Evolutionary conservation across 441 rosid species (phyloP).

Genomic region (Adansonia rubrostipa): DNA sequence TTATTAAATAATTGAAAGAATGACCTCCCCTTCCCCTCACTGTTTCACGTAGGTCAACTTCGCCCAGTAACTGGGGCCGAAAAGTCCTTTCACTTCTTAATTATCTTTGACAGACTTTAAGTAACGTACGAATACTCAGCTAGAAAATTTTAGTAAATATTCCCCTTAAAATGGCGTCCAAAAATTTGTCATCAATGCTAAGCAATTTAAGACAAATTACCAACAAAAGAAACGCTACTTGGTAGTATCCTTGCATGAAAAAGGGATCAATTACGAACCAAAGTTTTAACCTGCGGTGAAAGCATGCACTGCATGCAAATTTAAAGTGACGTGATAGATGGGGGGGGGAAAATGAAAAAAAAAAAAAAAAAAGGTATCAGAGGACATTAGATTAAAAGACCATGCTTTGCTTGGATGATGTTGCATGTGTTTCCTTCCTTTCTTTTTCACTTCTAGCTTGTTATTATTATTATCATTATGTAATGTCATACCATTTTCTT

Average conservation of each 20-base stretch:
- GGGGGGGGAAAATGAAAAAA: background rate
- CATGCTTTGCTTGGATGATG: background rate
- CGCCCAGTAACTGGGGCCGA: background rate
- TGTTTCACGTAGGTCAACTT: background rate
- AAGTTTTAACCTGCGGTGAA: background rate
- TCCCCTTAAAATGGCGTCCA: too few relatives aligned
- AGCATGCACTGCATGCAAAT: background rate
- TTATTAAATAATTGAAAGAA: background rate
- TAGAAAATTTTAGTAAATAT: too few relatives aligned
- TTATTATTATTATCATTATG: background rate
- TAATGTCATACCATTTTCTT: background rate
- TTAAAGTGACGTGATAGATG: conserved; percentile 39
- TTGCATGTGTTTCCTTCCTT: background rate
- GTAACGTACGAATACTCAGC: too few relatives aligned
- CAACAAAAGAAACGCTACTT: background rate
- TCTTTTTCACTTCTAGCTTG: too few relatives aligned
- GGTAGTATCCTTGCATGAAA: background rate
- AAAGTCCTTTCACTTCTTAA: background rate
- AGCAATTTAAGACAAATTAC: background rate
- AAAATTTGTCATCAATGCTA: background rate
- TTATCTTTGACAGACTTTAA: background rate
- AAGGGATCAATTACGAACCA: background rate
- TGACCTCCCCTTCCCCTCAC: background rate
- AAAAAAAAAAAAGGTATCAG: background rate
- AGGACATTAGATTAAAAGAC: background rate